These are phyloP conservation scores for Phalaenopsis hybrid DNA, from an alignment of 116 monocot genomes.

Conservation along the genomic window DNA sequence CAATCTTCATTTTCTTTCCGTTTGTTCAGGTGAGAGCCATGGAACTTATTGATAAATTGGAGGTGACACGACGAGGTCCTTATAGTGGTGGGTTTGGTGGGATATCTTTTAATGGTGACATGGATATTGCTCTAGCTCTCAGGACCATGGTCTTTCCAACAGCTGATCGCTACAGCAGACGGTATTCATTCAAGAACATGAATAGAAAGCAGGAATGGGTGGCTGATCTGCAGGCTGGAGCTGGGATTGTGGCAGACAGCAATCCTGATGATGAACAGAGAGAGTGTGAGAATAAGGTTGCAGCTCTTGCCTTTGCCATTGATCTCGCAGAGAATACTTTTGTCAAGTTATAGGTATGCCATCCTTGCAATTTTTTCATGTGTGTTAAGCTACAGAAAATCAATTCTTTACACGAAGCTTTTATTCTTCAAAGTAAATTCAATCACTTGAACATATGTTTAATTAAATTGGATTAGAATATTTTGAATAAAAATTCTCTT, in stretches of 20 bases:
- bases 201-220: constrained; percentile 69
- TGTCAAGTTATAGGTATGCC: neutral
- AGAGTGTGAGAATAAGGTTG: constrained; percentile 57
- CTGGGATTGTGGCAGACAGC: constrained; percentile 60
- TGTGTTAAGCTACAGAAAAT: too few relatives aligned
- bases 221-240: constrained; percentile 77
- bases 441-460: too few relatives aligned
- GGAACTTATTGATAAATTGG: constrained; percentile 85
- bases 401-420: too few relatives aligned
- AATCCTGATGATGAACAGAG: constrained; percentile 42
- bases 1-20: neutral
- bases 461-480: too few relatives aligned
- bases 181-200: constrained; percentile 47
- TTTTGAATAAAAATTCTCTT: too few relatives aligned
- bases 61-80: constrained; percentile 71
- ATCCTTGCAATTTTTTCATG: neutral
- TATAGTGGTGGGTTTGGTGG: constrained; percentile 91
- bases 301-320: constrained; percentile 39
- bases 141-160: constrained; percentile 81
- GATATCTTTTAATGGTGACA: constrained; percentile 58
- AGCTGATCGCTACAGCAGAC: constrained; percentile 28
- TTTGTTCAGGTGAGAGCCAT: constrained; percentile 62
- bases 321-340: constrained; percentile 48
- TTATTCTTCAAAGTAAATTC: too few relatives aligned
- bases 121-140: constrained; percentile 77